A percentile compares a stretch with the other conserved stretches of the same genome.
phyloP scores from a whole-genome alignment of 345 rosid genomes.

The Eucalyptus marginata region DNA sequence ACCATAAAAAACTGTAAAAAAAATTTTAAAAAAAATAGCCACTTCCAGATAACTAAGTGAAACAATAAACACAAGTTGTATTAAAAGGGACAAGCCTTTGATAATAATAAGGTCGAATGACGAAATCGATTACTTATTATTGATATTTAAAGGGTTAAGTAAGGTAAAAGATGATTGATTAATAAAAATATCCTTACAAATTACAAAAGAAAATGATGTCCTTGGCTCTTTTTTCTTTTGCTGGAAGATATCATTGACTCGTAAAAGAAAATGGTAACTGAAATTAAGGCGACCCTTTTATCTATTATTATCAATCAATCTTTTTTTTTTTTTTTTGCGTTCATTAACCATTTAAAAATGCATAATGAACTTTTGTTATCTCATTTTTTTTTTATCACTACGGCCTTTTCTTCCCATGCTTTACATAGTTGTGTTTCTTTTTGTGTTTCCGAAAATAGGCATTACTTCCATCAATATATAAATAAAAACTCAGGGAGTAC shows the following conservation, averaged over 20 bases:
- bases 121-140: not conserved
- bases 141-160: not conserved
- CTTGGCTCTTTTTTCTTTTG: not conserved
- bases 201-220: not conserved
- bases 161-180: not conserved
- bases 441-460: not conserved
- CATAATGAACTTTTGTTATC: not conserved
- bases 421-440: not conserved
- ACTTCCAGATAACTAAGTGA: not conserved
- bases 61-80: not conserved
- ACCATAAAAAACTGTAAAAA: not conserved
- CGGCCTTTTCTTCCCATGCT: not conserved
- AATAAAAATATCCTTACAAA: not conserved
- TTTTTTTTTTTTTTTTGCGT: not conserved
- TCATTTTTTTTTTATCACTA: not conserved
- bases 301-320: too few species aligned
- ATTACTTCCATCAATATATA: not conserved
- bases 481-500: not conserved
- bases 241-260: not conserved
- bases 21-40: not conserved
- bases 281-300: not conserved
- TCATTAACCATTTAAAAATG: not conserved
- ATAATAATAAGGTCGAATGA: not conserved
- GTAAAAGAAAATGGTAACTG: not conserved
- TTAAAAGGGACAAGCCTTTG: not conserved